A percentile compares a stretch with the other conserved stretches of the same genome.
These are phyloP conservation scores for Solanum ossicruentum DNA, from an alignment of 257 asterid species.

Conservation along the genomic window DNA sequence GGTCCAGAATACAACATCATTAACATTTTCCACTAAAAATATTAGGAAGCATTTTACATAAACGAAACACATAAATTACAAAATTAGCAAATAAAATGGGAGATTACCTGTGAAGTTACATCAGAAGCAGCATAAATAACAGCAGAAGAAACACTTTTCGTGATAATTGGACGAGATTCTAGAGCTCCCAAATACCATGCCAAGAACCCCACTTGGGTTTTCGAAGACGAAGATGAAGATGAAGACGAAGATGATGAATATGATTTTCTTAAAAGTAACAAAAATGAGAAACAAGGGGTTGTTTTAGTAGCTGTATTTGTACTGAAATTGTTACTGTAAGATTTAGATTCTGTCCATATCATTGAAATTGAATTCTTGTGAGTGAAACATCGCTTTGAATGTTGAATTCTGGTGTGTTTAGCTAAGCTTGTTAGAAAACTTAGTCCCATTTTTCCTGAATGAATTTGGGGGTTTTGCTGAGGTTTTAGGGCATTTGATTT, in stretches of 20 bases:
- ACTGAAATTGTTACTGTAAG: slow-evolving; percentile 4
- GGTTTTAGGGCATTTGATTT: background rate
- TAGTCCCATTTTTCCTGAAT: slow-evolving; percentile 21
- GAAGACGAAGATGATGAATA: slow-evolving; percentile 12
- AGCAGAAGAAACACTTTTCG: slow-evolving; percentile 57
- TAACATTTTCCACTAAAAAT: background rate
- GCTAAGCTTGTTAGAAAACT: slow-evolving; percentile 16
- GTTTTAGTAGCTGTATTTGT: slow-evolving; percentile 3
- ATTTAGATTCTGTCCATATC: background rate
- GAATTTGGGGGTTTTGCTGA: background rate
- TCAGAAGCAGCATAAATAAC: slow-evolving; percentile 78
- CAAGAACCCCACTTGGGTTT: slow-evolving; percentile 34
- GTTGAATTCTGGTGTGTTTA: slow-evolving; percentile 8
- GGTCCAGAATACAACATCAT: background rate
- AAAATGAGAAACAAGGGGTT: background rate
- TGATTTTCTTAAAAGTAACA: slow-evolving; percentile 5
- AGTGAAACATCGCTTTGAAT: slow-evolving; percentile 7
- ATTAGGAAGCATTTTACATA: background rate
- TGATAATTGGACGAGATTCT: slow-evolving; percentile 55
- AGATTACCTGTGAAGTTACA: slow-evolving; percentile 61
- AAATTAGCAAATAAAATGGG: background rate
- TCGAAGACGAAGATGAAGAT: background rate
- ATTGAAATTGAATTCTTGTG: background rate
- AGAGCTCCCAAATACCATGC: slow-evolving; percentile 72
- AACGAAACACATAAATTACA: background rate